Evolutionary conservation across 306 rosid genomes (phyloP).

Genomic region (Vigna unguiculata): DNA sequence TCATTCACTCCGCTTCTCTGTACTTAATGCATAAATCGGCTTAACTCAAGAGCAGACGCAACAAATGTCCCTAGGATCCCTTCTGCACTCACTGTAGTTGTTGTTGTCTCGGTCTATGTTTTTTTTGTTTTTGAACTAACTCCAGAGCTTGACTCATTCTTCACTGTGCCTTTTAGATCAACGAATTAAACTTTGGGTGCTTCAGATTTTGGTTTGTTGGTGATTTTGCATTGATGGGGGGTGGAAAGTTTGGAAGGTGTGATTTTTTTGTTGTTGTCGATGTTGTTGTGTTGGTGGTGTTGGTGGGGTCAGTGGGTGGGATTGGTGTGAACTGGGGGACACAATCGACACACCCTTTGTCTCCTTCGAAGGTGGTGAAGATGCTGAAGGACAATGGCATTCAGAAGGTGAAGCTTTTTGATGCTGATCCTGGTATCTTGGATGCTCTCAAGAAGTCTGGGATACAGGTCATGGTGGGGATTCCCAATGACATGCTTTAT

Average conservation of each 20-base stretch:
- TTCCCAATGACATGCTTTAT: constrained; percentile 89
- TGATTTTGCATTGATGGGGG: constrained; percentile 53
- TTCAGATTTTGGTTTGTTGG: constrained; percentile 12
- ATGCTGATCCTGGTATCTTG: constrained; percentile 70
- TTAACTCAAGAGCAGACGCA: constrained; percentile 8
- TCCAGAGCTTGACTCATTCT: not conserved
- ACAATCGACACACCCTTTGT: constrained; percentile 77
- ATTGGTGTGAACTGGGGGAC: constrained; percentile 98
- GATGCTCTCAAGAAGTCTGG: constrained; percentile 77
- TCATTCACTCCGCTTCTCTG: constrained; percentile 19
- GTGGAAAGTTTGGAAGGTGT: constrained; percentile 36
- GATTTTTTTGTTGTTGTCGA: constrained; percentile 32
- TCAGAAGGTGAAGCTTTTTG: constrained; percentile 93
- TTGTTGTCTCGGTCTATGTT: not conserved
- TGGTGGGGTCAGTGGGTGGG: constrained; percentile 63
- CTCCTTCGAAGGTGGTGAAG: constrained; percentile 75
- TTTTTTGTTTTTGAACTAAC: not conserved
- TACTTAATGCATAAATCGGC: constrained; percentile 10
- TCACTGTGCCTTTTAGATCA: not conserved
- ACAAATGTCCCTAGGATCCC: not conserved
- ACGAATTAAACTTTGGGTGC: constrained; percentile 14
- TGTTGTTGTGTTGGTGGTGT: constrained; percentile 37
- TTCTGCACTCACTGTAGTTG: not conserved
- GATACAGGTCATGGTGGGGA: constrained; percentile 96
- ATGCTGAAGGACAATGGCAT: constrained; percentile 83